A percentile compares a stretch with the other conserved stretches of the same genome.
Evolutionary conservation across 2,329 filamentous ascomycete species (phyloP).

Genomic region (Orbilia quercus): DNA sequence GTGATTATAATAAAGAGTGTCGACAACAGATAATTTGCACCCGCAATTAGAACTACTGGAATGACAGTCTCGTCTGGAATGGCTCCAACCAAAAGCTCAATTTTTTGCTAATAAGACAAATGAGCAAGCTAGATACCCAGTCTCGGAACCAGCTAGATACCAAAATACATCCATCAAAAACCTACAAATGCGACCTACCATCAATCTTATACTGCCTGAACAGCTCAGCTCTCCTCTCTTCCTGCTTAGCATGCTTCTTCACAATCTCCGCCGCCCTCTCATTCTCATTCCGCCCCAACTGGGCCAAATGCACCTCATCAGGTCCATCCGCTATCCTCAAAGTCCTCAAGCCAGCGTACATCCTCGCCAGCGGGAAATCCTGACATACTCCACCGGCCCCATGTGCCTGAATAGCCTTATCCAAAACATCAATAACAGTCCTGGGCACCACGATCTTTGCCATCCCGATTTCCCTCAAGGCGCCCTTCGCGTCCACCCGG

Average conservation of each 20-base stretch:
- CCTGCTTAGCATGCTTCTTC: conserved; percentile 73
- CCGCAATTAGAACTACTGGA: too few relatives aligned
- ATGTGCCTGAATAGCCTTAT: conserved; percentile 92
- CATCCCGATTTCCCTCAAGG: conserved; percentile 91
- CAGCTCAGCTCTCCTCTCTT: conserved; percentile 73
- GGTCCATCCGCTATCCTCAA: conserved; percentile 90
- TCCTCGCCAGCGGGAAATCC: conserved; percentile 87
- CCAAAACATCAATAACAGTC: conserved; percentile 85
- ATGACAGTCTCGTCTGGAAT: too few relatives aligned
- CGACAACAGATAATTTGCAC: too few relatives aligned
- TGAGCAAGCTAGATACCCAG: too few relatives aligned
- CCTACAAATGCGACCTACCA: conserved; percentile 61
- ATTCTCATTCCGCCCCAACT: conserved; percentile 84
- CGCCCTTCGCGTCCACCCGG: conserved; percentile 84
- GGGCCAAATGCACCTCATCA: conserved; percentile 91
- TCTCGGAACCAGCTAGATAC: neutral
- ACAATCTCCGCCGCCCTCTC: conserved; percentile 73
- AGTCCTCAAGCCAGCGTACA: conserved; percentile 84
- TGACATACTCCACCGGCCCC: conserved; percentile 91
- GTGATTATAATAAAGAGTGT: too few relatives aligned
- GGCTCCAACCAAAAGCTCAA: too few relatives aligned
- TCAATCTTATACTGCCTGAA: conserved; percentile 69
- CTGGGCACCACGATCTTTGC: conserved; percentile 91
- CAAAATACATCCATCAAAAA: neutral
- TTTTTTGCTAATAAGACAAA: too few relatives aligned